Percentiles rank a stretch among this genome's conserved stretches.
Conservation (phyloP, 768 basidiomycete species). For the Paxillus involutus region DNA sequence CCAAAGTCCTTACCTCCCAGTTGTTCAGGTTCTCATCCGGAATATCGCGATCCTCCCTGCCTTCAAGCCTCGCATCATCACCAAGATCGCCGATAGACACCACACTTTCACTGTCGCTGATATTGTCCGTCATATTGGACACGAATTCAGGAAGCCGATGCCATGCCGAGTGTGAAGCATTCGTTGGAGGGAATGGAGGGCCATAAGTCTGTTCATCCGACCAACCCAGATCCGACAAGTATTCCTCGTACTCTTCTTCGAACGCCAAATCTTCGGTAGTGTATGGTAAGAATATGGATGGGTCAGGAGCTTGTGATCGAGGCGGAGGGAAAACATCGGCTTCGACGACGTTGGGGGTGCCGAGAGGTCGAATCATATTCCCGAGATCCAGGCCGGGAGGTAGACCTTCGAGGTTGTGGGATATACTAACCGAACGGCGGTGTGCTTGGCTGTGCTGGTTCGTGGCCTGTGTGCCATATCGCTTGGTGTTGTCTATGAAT, state of each 20-base stretch:
- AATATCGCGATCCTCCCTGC: conserved; percentile 59
- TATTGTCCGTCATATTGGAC: conserved; percentile 78
- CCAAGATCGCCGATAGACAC: conserved; percentile 87
- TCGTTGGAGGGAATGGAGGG: conserved; percentile 33
- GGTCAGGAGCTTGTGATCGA: conserved; percentile 82
- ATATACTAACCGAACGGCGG: conserved; percentile 80
- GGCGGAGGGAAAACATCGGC: conserved; percentile 95
- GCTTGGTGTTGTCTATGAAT: conserved; percentile 78
- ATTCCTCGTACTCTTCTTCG: conserved; percentile 96
- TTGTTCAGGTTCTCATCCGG: conserved; percentile 86
- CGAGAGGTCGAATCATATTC: conserved; percentile 69
- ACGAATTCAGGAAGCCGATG: conserved; percentile 78
- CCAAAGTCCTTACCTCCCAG: conserved; percentile 76
- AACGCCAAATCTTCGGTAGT: conserved; percentile 93
- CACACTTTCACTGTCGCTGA: conserved; percentile 94
- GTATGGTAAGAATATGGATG: conserved; percentile 84
- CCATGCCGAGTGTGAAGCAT: conserved; percentile 64
- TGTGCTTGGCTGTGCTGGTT: conserved; percentile 59
- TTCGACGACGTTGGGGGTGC: conserved; percentile 77
- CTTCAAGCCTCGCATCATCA: conserved; percentile 70
- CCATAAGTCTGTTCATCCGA: conserved; percentile 55
- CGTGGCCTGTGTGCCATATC: conserved; percentile 69
- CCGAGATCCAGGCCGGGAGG: conserved; percentile 75
- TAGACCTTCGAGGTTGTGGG: conserved; percentile 76
- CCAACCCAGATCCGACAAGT: conserved; percentile 84